Percentiles rank a stretch among this genome's conserved stretches.
phyloP scores from a whole-genome alignment of 805 yeast genomes.

The Tanozyma kutaoensis region DNA sequence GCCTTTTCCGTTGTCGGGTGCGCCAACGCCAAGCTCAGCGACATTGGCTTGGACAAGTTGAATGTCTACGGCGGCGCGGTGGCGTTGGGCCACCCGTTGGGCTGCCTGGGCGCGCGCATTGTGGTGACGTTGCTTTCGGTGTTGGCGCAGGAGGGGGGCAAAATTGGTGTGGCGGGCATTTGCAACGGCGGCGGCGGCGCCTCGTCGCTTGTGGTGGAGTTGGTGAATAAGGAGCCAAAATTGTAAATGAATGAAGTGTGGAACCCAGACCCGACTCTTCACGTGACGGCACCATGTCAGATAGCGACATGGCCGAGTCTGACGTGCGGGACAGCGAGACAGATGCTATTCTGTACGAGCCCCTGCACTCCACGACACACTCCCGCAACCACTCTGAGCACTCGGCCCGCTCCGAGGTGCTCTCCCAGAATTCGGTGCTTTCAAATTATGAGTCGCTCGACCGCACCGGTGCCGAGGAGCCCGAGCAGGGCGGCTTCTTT shows the following conservation, averaged over 20 bases:
- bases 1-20: conserved; percentile 95
- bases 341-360: too few relatives aligned
- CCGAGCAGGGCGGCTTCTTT: too few relatives aligned
- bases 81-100: conserved; percentile 90
- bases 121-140: conserved; percentile 77
- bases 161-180: conserved; percentile 87
- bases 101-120: conserved; percentile 92
- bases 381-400: too few relatives aligned
- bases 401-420: too few relatives aligned
- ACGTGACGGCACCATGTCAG: too few relatives aligned
- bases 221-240: conserved; percentile 24
- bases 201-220: conserved; percentile 80
- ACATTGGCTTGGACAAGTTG: conserved; percentile 51
- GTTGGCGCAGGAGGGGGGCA: conserved; percentile 65
- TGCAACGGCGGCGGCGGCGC: conserved; percentile 99
- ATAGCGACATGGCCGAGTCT: too few relatives aligned
- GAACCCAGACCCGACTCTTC: too few relatives aligned
- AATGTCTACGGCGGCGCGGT: conserved; percentile 95
- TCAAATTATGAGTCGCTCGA: too few relatives aligned
- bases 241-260: conserved; percentile 14
- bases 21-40: conserved; percentile 67
- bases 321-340: too few relatives aligned
- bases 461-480: too few relatives aligned
- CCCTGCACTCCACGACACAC: too few relatives aligned
- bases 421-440: too few relatives aligned